These are phyloP conservation scores for Penicillium riverlandense DNA, from an alignment of 495 filamentous ascomycete genomes.

Conservation along the genomic window DNA sequence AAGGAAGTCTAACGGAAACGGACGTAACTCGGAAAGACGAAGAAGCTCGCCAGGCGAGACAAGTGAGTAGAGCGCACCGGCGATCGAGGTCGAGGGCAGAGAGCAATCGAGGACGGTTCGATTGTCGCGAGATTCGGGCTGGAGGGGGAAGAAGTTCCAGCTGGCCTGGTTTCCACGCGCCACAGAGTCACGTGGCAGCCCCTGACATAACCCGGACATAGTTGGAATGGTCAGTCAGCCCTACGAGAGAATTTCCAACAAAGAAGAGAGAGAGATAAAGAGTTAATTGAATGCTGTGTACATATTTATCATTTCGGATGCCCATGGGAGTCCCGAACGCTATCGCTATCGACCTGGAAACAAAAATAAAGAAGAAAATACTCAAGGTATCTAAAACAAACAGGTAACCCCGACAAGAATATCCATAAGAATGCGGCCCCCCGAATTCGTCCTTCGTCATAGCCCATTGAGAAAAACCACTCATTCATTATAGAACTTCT, in stretches of 20 bases:
- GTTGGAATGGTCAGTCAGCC: too few species aligned
- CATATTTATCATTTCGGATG: slow-evolving; percentile 11
- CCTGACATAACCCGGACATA: slow-evolving; percentile 12
- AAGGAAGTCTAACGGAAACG: slow-evolving; percentile 6
- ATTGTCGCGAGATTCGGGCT: too few species aligned
- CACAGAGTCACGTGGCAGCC: slow-evolving; percentile 32
- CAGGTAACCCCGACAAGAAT: slow-evolving; percentile 10
- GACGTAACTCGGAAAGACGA: not conserved
- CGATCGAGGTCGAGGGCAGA: too few species aligned
- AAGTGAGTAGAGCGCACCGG: not conserved
- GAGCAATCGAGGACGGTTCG: too few species aligned
- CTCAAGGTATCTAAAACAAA: slow-evolving; percentile 27
- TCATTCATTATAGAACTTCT: slow-evolving; percentile 86
- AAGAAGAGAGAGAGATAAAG: slow-evolving; percentile 3
- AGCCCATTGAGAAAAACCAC: slow-evolving; percentile 6
- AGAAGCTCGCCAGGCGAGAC: not conserved
- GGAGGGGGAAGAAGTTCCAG: slow-evolving; percentile 19
- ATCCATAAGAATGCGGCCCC: slow-evolving; percentile 20
- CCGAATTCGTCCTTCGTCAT: slow-evolving; percentile 18
- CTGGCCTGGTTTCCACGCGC: slow-evolving; percentile 29
- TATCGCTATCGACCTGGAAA: slow-evolving; percentile 21
- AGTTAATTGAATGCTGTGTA: slow-evolving; percentile 12
- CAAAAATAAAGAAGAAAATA: slow-evolving; percentile 17
- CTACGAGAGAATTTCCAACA: not conserved
- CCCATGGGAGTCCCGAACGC: slow-evolving; percentile 9